A percentile compares a stretch with the other conserved stretches of the same genome.
These are phyloP conservation scores for Russula emetica DNA, from an alignment of 768 basidiomycete species.

Conservation along the genomic window DNA sequence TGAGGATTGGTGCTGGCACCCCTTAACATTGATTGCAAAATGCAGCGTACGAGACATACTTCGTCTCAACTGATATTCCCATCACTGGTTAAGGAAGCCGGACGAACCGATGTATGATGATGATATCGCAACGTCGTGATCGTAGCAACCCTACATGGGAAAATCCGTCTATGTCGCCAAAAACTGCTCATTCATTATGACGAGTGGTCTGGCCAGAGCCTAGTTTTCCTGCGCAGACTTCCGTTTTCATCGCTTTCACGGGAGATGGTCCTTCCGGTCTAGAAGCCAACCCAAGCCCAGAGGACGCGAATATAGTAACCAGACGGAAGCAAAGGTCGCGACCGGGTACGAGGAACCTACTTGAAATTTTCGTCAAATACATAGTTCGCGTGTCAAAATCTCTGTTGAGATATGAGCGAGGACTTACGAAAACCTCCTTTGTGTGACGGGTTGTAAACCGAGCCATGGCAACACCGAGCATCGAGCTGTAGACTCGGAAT, in stretches of 20 bases:
- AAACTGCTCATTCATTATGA: neutral
- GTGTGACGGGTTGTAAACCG: neutral
- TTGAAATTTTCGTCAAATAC: neutral
- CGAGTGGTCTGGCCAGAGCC: neutral
- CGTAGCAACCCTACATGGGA: neutral
- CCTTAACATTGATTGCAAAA: neutral
- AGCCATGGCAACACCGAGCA: neutral
- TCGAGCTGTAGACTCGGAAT: too few species aligned
- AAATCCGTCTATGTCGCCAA: neutral
- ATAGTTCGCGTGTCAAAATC: neutral
- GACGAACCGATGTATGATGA: neutral
- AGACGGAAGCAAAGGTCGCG: neutral
- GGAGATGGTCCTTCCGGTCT: neutral
- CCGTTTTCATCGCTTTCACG: neutral
- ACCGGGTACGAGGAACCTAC: neutral
- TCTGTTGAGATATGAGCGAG: neutral
- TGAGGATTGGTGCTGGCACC: slow-evolving; percentile 2
- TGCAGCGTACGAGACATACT: neutral
- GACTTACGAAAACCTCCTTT: neutral
- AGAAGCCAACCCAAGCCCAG: neutral
- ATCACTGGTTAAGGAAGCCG: neutral
- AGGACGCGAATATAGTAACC: neutral
- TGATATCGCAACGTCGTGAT: neutral
- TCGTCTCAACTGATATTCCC: neutral
- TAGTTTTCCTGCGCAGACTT: neutral